Evolutionary conservation across 1,139 yeast species (phyloP).

Genomic region (Debaryomyces sp.): DNA sequence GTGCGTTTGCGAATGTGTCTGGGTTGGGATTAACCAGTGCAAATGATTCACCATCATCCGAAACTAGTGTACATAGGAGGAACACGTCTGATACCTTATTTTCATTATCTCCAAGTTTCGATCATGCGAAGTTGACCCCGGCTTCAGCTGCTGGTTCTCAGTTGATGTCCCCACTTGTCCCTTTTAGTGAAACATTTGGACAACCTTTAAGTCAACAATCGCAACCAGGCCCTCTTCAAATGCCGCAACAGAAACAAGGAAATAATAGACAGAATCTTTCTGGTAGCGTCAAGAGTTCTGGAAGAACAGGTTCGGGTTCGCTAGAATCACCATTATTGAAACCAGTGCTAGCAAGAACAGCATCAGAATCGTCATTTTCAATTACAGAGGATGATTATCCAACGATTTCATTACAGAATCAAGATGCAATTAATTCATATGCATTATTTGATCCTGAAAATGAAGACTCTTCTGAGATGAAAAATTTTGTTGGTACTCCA

Average conservation of each 20-base stretch:
- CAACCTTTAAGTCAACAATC: slow-evolving; percentile 10
- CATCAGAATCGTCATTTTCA: slow-evolving; percentile 59
- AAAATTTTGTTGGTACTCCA: slow-evolving; percentile 91
- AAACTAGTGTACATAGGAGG: slow-evolving; percentile 31
- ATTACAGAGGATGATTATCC: slow-evolving; percentile 51
- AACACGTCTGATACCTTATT: slow-evolving; percentile 50
- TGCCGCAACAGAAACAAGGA: slow-evolving; percentile 6
- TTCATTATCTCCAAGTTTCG: slow-evolving; percentile 50
- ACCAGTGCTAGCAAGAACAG: slow-evolving; percentile 50
- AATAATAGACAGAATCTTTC: neutral
- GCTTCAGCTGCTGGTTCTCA: slow-evolving; percentile 5
- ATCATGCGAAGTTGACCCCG: slow-evolving; percentile 26
- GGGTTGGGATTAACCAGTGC: slow-evolving; percentile 16
- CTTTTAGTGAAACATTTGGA: slow-evolving; percentile 9
- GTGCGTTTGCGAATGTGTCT: slow-evolving; percentile 23
- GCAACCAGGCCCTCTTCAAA: slow-evolving; percentile 8
- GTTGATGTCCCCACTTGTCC: slow-evolving; percentile 12
- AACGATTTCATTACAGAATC: slow-evolving; percentile 28
- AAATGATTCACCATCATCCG: slow-evolving; percentile 35
- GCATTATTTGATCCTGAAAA: slow-evolving; percentile 75
- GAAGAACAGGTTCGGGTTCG: slow-evolving; percentile 33
- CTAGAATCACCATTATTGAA: slow-evolving; percentile 52
- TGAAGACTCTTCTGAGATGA: slow-evolving; percentile 41
- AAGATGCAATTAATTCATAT: slow-evolving; percentile 38
- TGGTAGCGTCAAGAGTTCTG: slow-evolving; percentile 13